Evolutionary conservation across 352 stramenopile species (phyloP), one percentile per base, ranked within the genome.

Genomic region (Nothophytophthora sp.): DNA sequence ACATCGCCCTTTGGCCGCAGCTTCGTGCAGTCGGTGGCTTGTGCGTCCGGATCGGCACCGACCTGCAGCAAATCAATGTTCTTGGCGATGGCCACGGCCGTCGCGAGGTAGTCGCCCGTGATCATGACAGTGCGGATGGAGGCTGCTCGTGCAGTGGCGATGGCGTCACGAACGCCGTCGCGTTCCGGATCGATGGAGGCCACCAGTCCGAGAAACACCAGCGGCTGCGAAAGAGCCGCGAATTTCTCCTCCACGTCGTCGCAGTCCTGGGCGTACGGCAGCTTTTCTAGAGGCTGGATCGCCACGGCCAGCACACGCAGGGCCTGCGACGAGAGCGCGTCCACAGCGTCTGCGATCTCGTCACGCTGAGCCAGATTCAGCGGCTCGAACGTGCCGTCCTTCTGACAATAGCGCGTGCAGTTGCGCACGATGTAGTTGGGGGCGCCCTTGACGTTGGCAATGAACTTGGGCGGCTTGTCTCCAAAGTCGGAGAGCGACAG

Each of bases 71-170:
- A 84, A 5, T 96, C 91, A 41, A 98, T 96, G 57, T 97, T 81
- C 44, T 81, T 84, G 10, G 91, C 95, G 59, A 99, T 98, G 2
- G 94, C 91, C 4, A 98, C 48, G 1, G 96, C 96, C 5, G 95
- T 99, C 58, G 97, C 93, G 41, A 98, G 78, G 39, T 96, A 95
- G 68, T 99, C 96, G 20, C 96, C 93, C 2, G 96, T 99, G 42
- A 98, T 89, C 91, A 99, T 98, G 12, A 96, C 72, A 0, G 83
- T 92, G 12, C 78, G 80, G 30, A 94, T 86, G 3, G 63, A 85
- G 2, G 74, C 74, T 15, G 47, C 48, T 1, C 73, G 73, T n/a
- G 70, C 70, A 4, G 33, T 74, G 0, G 54, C 47, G 39, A 94
- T 86, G 0, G 83, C 78, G 7, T 76, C 64, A 0, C 54, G 60